Conservation (phyloP, 257 asterid species). For the Solanum appendiculatum region DNA sequence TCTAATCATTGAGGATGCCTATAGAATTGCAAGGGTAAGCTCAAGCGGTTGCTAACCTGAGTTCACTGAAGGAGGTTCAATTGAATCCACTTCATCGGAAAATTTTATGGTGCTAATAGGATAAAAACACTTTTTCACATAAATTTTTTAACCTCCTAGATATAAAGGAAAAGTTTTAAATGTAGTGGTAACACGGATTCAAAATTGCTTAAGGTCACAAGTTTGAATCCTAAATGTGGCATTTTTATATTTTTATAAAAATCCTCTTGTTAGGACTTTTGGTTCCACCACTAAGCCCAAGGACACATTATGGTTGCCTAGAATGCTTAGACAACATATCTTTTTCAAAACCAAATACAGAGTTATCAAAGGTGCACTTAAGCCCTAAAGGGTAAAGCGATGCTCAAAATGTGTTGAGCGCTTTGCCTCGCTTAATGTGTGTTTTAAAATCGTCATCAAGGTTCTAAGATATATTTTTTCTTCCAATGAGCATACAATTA, state of each 20-base stretch:
- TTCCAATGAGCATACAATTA: not conserved
- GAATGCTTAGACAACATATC: not conserved
- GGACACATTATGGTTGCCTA: not conserved
- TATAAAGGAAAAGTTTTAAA: not conserved
- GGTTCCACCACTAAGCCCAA: not conserved
- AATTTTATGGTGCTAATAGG: not conserved
- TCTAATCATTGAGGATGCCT: not conserved
- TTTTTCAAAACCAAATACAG: not conserved
- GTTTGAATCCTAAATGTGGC: not conserved
- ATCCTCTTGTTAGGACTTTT: not conserved
- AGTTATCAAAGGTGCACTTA: not conserved
- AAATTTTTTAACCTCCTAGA: not conserved
- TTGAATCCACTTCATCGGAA: not conserved
- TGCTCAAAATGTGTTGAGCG: not conserved
- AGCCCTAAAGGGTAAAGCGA: not conserved
- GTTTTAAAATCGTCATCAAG: not conserved
- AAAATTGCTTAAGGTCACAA: not conserved
- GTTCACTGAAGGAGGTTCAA: not conserved
- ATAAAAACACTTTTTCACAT: not conserved
- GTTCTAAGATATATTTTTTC: not conserved
- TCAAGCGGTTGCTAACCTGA: not conserved
- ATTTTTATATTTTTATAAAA: not conserved
- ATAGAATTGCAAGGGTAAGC: not conserved
- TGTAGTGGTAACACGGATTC: not conserved
- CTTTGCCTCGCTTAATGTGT: not conserved